These are phyloP conservation scores for Amaranthus palmeri DNA, from an alignment of 148 eudicot genomes.

Conservation along the genomic window DNA sequence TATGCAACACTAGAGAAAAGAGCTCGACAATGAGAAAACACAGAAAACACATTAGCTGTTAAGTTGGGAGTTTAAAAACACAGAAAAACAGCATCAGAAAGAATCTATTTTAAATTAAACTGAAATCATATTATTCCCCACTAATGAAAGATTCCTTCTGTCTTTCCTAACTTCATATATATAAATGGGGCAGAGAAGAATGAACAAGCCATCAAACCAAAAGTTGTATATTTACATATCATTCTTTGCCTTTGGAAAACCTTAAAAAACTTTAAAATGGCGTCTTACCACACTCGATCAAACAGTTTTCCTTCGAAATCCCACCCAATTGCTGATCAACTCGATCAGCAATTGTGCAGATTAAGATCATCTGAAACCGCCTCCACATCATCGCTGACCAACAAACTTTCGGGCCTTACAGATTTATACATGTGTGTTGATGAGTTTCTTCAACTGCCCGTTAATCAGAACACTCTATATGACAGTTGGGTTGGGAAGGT, in stretches of 20 bases:
- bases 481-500: conserved; percentile 9
- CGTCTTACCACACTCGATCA: conserved; percentile 16
- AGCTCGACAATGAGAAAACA: background rate
- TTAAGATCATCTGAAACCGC: conserved; percentile 13
- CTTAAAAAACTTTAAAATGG: conserved; percentile 1
- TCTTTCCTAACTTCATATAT: conserved; percentile 15
- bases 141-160: conserved; percentile 14
- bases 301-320: conserved; percentile 2
- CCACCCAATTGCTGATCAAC: conserved; percentile 7
- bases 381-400: conserved; percentile 10
- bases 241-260: background rate
- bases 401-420: background rate
- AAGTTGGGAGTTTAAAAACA: conserved; percentile 1
- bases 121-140: background rate
- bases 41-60: conserved; percentile 5
- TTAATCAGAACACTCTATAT: conserved; percentile 1
- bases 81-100: background rate
- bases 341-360: conserved; percentile 4
- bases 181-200: background rate
- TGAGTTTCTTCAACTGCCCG: conserved; percentile 12
- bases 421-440: conserved; percentile 9
- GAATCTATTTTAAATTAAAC: no score
- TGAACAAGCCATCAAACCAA: background rate
- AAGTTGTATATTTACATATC: background rate
- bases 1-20: no score